Evolutionary conservation across 441 rosid genomes (phyloP).

Genomic region (Francoa sonchifolia): DNA sequence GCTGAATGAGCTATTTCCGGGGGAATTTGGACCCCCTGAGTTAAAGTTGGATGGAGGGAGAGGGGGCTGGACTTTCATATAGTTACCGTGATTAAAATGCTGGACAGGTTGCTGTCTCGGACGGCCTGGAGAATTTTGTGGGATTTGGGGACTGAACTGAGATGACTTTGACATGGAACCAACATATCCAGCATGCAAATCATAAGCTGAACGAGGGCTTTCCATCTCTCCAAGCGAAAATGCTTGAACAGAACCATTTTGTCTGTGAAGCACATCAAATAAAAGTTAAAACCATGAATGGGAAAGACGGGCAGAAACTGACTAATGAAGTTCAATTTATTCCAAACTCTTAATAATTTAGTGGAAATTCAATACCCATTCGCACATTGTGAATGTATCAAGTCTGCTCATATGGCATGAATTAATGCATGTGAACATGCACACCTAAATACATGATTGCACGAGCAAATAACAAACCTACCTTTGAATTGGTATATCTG

Average conservation of each 20-base stretch:
- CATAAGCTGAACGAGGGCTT: slow-evolving; percentile 62
- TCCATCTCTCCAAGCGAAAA: slow-evolving; percentile 55
- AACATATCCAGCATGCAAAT: slow-evolving; percentile 48
- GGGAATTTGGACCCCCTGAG: slow-evolving; percentile 69
- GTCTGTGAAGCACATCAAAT: slow-evolving; percentile 34
- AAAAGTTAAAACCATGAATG: neutral
- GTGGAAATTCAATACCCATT: no score
- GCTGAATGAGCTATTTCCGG: slow-evolving; percentile 62
- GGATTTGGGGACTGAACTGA: slow-evolving; percentile 35
- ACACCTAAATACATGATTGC: no score
- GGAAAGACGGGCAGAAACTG: no score
- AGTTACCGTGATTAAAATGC: slow-evolving; percentile 46
- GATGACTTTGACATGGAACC: slow-evolving; percentile 53
- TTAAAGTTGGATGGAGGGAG: slow-evolving; percentile 44
- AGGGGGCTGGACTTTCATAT: slow-evolving; percentile 54
- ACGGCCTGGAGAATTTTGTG: slow-evolving; percentile 85
- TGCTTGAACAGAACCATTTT: slow-evolving; percentile 45
- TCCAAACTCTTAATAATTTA: no score
- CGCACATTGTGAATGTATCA: no score
- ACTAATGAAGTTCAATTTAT: no score
- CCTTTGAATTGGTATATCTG: slow-evolving; percentile 54
- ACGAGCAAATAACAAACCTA: slow-evolving; percentile 18
- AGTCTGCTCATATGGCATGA: no score
- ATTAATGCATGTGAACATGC: no score
- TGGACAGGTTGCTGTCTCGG: slow-evolving; percentile 73